These are phyloP conservation scores for Nannizziopsis arthrosporioides DNA, from an alignment of 2,329 filamentous ascomycete species.

Conservation along the genomic window DNA sequence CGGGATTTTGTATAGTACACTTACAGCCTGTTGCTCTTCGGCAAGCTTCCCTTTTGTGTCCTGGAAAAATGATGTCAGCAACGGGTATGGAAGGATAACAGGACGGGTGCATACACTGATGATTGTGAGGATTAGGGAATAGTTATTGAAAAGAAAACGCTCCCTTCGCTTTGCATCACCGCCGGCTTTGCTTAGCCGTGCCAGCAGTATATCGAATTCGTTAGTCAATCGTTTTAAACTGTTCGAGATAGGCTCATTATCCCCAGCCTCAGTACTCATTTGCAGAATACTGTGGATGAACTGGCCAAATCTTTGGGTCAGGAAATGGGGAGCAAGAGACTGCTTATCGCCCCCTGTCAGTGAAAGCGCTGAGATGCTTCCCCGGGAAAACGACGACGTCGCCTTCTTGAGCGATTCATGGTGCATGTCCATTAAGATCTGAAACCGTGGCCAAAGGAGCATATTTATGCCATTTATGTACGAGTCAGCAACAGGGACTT, in stretches of 20 bases:
- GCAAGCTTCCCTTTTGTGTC: slow-evolving; percentile 39
- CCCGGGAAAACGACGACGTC: slow-evolving; percentile 38
- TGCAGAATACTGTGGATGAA: slow-evolving; percentile 73
- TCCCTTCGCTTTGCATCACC: slow-evolving; percentile 68
- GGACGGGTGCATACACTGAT: slow-evolving; percentile 48
- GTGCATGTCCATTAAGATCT: slow-evolving; percentile 85
- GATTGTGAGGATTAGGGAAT: slow-evolving; percentile 85
- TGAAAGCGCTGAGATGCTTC: slow-evolving; percentile 43
- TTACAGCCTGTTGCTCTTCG: slow-evolving; percentile 55
- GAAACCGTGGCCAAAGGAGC: slow-evolving; percentile 91
- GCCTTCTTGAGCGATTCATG: slow-evolving; percentile 68
- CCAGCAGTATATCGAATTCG: slow-evolving; percentile 75
- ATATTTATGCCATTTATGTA: slow-evolving; percentile 95
- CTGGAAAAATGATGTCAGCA: slow-evolving; percentile 16
- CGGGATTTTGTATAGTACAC: slow-evolving; percentile 9
- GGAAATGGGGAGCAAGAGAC: slow-evolving; percentile 63
- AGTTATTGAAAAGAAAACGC: slow-evolving; percentile 90
- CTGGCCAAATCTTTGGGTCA: slow-evolving; percentile 93
- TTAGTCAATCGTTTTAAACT: slow-evolving; percentile 64
- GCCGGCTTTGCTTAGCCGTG: slow-evolving; percentile 64
- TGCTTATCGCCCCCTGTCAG: slow-evolving; percentile 39
- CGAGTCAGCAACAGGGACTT: slow-evolving; percentile 74
- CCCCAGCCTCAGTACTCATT: slow-evolving; percentile 78
- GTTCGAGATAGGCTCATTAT: slow-evolving; percentile 81
- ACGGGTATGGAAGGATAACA: background rate